These are phyloP conservation scores for Pestalotiopsis sp. DNA, from an alignment of 2,329 filamentous ascomycete genomes.

Conservation along the genomic window DNA sequence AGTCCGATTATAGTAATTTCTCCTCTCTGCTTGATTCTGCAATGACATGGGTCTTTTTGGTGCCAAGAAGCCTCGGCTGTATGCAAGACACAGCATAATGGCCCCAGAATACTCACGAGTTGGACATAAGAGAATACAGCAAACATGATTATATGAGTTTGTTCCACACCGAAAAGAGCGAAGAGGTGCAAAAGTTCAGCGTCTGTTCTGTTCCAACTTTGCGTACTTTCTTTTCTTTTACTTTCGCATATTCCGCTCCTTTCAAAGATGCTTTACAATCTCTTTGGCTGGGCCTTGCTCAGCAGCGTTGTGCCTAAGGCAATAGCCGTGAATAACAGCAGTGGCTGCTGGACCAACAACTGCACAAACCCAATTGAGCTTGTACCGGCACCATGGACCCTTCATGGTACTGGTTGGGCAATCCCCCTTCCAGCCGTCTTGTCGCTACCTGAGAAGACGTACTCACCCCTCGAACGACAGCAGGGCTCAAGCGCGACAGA, in stretches of 20 bases:
- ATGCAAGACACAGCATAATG: not conserved
- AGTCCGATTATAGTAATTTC: not conserved
- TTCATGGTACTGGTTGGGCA: conserved; percentile 15
- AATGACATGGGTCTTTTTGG: not conserved
- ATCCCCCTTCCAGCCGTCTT: conserved; percentile 18
- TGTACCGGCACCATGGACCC: conserved; percentile 6
- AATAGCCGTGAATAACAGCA: not conserved
- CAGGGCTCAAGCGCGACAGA: conserved; percentile 1
- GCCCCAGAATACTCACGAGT: not conserved
- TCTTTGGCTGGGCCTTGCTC: not conserved
- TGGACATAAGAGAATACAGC: not conserved
- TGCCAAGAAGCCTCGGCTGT: not conserved
- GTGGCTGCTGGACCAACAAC: conserved; percentile 14
- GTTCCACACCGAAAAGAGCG: no score
- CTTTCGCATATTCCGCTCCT: not conserved
- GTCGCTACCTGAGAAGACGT: conserved; percentile 19
- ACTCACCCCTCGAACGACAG: conserved; percentile 11
- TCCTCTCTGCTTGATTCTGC: not conserved
- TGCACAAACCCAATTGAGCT: conserved; percentile 13
- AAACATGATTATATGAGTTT: not conserved
- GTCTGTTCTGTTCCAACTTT: no score
- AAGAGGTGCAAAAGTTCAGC: not conserved
- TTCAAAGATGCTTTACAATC: not conserved
- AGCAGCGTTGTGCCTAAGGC: not conserved
- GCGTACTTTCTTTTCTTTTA: not conserved